Conservation (phyloP, 768 basidiomycete species). For the Russula foetens region DNA sequence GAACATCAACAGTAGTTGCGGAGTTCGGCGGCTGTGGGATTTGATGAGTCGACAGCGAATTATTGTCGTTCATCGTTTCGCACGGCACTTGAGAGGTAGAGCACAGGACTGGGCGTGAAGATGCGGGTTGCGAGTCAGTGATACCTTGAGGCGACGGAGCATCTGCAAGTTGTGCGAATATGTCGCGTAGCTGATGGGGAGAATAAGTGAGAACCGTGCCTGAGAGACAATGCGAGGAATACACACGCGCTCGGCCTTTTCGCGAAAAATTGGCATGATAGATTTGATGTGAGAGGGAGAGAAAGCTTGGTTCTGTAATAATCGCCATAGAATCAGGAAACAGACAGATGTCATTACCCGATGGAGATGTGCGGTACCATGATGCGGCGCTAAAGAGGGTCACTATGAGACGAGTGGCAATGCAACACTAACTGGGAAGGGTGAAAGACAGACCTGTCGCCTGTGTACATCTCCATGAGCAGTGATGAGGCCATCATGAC, state of each 20-base stretch:
- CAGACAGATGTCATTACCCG: conserved; percentile 9
- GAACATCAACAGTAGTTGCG: conserved; percentile 40
- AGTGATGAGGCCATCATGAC: conserved; percentile 41
- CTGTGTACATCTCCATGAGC: conserved; percentile 50
- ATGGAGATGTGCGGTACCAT: conserved; percentile 32
- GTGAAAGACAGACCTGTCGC: conserved; percentile 35
- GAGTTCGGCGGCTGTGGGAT: conserved; percentile 10
- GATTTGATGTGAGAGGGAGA: conserved; percentile 40
- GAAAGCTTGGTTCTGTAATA: conserved; percentile 42
- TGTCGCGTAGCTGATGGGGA: conserved; percentile 37
- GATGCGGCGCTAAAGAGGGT: conserved; percentile 38
- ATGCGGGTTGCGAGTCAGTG: neutral
- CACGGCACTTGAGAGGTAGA: conserved; percentile 8
- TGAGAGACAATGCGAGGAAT: neutral
- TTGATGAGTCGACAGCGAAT: neutral
- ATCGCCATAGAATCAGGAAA: conserved; percentile 12
- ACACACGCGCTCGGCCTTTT: conserved; percentile 45
- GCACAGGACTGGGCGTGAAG: neutral
- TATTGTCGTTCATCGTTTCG: too few species aligned
- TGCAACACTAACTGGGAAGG: neutral
- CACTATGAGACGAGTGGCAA: neutral
- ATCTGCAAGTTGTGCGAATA: conserved; percentile 29
- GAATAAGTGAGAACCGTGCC: neutral
- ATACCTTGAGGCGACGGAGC: neutral
- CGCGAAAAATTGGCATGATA: conserved; percentile 48